Conservation (phyloP, 148 eudicot species). For the Nepenthes gracilis region DNA sequence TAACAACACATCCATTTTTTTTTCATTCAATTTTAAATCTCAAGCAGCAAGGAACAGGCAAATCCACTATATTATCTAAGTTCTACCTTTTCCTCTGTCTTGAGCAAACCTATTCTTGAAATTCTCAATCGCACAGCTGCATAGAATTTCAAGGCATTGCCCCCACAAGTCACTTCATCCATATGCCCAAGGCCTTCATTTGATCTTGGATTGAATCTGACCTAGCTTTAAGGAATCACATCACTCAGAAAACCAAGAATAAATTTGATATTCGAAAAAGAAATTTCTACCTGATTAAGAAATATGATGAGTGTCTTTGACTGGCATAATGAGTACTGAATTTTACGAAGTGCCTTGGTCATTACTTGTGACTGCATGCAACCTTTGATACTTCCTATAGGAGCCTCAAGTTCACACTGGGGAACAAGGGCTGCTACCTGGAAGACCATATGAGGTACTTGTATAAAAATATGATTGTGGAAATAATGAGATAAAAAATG, state of each 20-base stretch:
- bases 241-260: not conserved
- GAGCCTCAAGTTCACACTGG: slow-evolving; percentile 55
- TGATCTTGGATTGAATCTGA: slow-evolving; percentile 43
- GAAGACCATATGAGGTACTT: not conserved
- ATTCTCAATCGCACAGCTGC: slow-evolving; percentile 77
- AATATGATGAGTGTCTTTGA: slow-evolving; percentile 72
- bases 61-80: too few relatives aligned
- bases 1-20: too few relatives aligned
- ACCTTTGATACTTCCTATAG: slow-evolving; percentile 15
- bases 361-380: slow-evolving; percentile 45
- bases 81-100: slow-evolving; percentile 50
- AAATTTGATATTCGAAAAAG: not conserved
- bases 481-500: not conserved
- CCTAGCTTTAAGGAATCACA: slow-evolving; percentile 28
- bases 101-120: slow-evolving; percentile 52
- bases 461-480: not conserved
- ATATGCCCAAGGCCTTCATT: slow-evolving; percentile 31
- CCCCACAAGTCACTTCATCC: slow-evolving; percentile 79
- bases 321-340: slow-evolving; percentile 66
- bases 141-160: slow-evolving; percentile 84
- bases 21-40: too few relatives aligned
- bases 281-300: slow-evolving; percentile 67
- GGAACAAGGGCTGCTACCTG: slow-evolving; percentile 99
- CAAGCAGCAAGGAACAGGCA: too few relatives aligned
- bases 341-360: slow-evolving; percentile 82